A percentile compares a stretch with the other conserved stretches of the same genome.
Evolutionary conservation across 2,329 filamentous ascomycete species (phyloP).

Genomic region (Acrocalymma vagum): DNA sequence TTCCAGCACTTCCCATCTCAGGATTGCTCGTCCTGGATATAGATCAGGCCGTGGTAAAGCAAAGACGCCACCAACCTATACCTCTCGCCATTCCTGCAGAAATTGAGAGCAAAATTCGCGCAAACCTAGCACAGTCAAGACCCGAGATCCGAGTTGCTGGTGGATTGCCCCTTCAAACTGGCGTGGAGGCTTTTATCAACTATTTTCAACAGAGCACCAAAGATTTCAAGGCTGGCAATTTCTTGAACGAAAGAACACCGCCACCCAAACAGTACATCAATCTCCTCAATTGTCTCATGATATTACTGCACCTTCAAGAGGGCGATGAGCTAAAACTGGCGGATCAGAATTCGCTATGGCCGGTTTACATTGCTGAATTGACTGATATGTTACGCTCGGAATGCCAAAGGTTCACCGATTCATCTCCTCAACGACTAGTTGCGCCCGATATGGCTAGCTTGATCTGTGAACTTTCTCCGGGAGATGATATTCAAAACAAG

Average conservation of each 20-base stretch:
- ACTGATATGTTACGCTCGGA: slow-evolving; percentile 1
- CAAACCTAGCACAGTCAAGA: not conserved
- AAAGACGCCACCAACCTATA: not conserved
- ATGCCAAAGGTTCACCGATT: slow-evolving; percentile 5
- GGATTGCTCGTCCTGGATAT: slow-evolving; percentile 5
- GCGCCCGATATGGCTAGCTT: not conserved
- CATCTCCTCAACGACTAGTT: not conserved
- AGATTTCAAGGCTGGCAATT: not conserved
- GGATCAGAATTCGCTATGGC: slow-evolving; percentile 1
- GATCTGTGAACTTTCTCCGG: not conserved
- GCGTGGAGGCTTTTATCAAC: slow-evolving; percentile 4
- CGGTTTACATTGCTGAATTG: slow-evolving; percentile 6
- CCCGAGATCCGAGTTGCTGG: not conserved
- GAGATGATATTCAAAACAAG: too few relatives aligned
- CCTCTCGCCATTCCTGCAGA: not conserved
- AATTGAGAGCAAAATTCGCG: not conserved
- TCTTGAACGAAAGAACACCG: slow-evolving; percentile 3
- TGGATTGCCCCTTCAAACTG: slow-evolving; percentile 3
- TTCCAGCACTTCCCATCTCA: slow-evolving; percentile 1
- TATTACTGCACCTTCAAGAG: not conserved
- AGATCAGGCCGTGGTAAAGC: slow-evolving; percentile 1
- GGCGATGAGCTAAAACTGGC: not conserved
- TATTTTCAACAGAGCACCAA: slow-evolving; percentile 8
- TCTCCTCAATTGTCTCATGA: slow-evolving; percentile 7
- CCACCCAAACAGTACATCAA: slow-evolving; percentile 2